Evolutionary conservation across 257 asterid genomes (phyloP).

Genomic region (Solanum neorickii): DNA sequence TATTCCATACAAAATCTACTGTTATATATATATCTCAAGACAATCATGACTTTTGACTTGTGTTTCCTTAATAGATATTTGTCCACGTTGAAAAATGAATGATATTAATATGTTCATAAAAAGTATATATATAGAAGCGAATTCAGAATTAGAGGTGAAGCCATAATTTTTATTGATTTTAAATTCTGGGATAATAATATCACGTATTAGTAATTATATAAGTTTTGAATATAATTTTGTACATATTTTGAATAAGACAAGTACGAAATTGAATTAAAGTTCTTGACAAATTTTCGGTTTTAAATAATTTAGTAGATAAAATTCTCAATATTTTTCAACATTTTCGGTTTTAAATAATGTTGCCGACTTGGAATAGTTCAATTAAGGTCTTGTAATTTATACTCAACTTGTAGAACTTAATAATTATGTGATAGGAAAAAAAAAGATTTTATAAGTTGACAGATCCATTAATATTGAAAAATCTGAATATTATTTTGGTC

Average conservation of each 20-base stretch:
- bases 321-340: background rate
- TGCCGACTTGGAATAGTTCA: background rate
- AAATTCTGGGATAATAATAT: background rate
- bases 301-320: background rate
- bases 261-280: too few species aligned
- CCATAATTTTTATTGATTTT: background rate
- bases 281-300: background rate
- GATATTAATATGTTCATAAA: background rate
- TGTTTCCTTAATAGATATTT: background rate
- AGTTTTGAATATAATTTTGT: background rate
- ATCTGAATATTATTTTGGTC: background rate
- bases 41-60: background rate
- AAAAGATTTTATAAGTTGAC: background rate
- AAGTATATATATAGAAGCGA: background rate
- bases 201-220: background rate
- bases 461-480: background rate
- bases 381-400: background rate
- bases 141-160: background rate
- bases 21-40: background rate
- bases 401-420: background rate
- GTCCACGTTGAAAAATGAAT: background rate
- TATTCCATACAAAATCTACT: background rate
- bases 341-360: background rate
- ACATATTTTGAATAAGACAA: background rate
- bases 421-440: background rate